Evolutionary conservation across 306 rosid species (phyloP).

Genomic region (Sechiopsis laciniata): DNA sequence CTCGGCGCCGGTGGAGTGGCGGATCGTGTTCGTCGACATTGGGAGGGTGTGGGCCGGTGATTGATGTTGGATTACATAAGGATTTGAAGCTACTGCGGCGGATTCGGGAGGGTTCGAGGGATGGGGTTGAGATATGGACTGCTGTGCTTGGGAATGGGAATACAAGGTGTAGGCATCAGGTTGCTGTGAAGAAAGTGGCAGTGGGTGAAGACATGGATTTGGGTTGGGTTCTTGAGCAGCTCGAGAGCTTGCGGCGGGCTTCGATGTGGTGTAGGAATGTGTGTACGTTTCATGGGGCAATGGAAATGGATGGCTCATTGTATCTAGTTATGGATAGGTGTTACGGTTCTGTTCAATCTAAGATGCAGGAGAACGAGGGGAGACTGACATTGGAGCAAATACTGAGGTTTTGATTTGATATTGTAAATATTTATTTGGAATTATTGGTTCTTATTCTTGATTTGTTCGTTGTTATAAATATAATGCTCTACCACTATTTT

Average conservation of each 20-base stretch:
- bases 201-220: conserved; percentile 57
- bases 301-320: conserved; percentile 63
- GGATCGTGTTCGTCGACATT: conserved; percentile 61
- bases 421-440: neutral
- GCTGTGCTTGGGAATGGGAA: conserved; percentile 47
- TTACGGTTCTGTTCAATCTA: conserved; percentile 83
- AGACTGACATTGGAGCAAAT: conserved; percentile 98
- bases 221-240: conserved; percentile 76
- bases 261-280: conserved; percentile 99
- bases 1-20: conserved; percentile 46
- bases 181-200: conserved; percentile 74
- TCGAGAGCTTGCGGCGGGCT: conserved; percentile 74
- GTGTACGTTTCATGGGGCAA: conserved; percentile 86
- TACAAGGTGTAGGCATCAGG: conserved; percentile 65
- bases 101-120: conserved; percentile 72
- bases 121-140: conserved; percentile 82
- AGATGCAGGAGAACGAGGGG: conserved; percentile 91
- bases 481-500: neutral
- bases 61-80: conserved; percentile 73
- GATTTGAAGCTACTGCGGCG: conserved; percentile 62
- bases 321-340: conserved; percentile 85
- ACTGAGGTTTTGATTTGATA: conserved; percentile 48
- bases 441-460: conserved; percentile 7
- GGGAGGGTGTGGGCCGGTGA: conserved; percentile 80
- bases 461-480: neutral